Evolutionary conservation across 176 grass and related monocot genomes (phyloP).

Genomic region (Avena eriantha): DNA sequence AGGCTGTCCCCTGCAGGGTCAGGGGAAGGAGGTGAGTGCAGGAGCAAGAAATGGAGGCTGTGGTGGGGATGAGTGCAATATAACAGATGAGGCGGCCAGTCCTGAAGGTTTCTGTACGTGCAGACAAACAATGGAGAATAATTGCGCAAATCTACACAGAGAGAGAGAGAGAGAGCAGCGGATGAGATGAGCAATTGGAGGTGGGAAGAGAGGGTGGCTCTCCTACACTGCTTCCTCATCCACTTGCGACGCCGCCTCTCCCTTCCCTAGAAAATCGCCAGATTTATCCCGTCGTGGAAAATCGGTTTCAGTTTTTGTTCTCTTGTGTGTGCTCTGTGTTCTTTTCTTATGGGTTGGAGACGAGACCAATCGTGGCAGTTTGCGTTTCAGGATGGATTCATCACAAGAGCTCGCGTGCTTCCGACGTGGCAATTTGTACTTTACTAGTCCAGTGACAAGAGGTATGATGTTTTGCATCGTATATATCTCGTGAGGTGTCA

Average conservation of each 20-base stretch:
- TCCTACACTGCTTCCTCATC: slow-evolving; percentile 85
- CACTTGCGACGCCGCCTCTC: slow-evolving; percentile 18
- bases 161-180: slow-evolving; percentile 13
- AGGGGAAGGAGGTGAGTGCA: slow-evolving; percentile 23
- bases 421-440: not conserved
- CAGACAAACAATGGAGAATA: slow-evolving; percentile 50
- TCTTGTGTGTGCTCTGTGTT: not conserved
- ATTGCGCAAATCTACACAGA: too few relatives aligned
- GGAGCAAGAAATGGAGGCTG: slow-evolving; percentile 46
- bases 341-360: not conserved
- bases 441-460: not conserved
- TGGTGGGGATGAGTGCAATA: slow-evolving; percentile 45
- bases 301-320: not conserved
- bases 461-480: not conserved
- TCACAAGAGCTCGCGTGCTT: slow-evolving; percentile 13
- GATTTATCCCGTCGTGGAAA: slow-evolving; percentile 52
- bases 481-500: not conserved
- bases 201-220: slow-evolving; percentile 50
- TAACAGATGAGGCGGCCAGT: slow-evolving; percentile 45
- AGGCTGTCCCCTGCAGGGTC: slow-evolving; percentile 34
- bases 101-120: slow-evolving; percentile 31
- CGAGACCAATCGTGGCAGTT: not conserved
- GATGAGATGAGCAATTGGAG: slow-evolving; percentile 77
- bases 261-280: not conserved
- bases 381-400: slow-evolving; percentile 21